Base-by-base conservation (phyloP, 192 early-diverging fungal species). In the Geosiphon pyriformis region DNA sequence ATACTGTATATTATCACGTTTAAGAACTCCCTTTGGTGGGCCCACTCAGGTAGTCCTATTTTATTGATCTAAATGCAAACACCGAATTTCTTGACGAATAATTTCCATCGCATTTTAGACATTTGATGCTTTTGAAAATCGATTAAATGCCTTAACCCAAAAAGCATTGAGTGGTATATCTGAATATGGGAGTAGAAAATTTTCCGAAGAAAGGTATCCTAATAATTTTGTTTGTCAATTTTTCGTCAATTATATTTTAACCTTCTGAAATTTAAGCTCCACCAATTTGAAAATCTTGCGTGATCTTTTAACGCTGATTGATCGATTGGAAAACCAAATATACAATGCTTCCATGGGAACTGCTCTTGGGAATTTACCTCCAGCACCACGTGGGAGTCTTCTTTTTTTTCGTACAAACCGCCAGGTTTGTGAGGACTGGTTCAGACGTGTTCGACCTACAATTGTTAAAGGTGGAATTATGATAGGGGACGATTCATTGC, bases 381-480 rank as follows among this genome's bases (percentile, higher is more conserved):
- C 77, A n/a, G 77, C 85, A 6, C 82, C 91, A 3, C 81, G 83
- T 49, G 64, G 82, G 0, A 86, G 82, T 30, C 80, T 87, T 31
- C 26, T 81, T 0, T 94, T 94, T 69, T 92, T 93, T 42, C 61
- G 79, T 55, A 77, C 86, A 6, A 94, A 94, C 70, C 76, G 79
- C 12, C 80, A 79, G 37, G 79, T 86, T 12, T 91, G 89, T 63
- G 81, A 90, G 26, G 92, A 94, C 32, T 94, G 90, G 85, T 92
- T 93, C 42, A 37, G 71, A 2, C 72, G 89, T 3, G 78, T 91
- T 7, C 70, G 91, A 49, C 64, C 74, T 20, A 66, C 69, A 23
- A 51, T 90, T 23, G 68, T 92, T 25, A 65, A 67, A 27, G 84
- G 78, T 35, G 78, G 77, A 4, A 82, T 67, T 49, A 54, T 76